phyloP scores from a whole-genome alignment of 306 rosid genomes.

The Prunus armeniaca region DNA sequence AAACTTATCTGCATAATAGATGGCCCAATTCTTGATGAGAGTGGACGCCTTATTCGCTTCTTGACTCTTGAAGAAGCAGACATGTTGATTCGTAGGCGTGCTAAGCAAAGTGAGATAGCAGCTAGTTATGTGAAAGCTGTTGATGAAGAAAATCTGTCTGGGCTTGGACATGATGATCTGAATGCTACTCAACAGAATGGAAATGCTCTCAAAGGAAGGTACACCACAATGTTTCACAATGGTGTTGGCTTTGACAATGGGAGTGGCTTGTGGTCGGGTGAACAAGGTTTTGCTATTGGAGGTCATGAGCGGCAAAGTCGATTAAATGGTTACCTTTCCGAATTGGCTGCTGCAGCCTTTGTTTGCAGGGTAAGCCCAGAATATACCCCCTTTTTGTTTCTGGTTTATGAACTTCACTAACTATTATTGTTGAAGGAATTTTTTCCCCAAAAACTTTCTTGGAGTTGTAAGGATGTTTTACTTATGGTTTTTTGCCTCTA shows the following conservation, averaged over 20 bases:
- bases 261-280: slow-evolving; percentile 70
- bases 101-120: slow-evolving; percentile 88
- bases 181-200: slow-evolving; percentile 51
- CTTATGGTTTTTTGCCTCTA: not conserved
- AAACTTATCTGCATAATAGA: slow-evolving; percentile 90
- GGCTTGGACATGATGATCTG: slow-evolving; percentile 29
- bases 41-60: slow-evolving; percentile 68
- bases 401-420: not conserved
- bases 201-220: slow-evolving; percentile 30
- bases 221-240: slow-evolving; percentile 60
- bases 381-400: slow-evolving; percentile 1
- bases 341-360: slow-evolving; percentile 97
- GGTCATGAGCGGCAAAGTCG: slow-evolving; percentile 88
- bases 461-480: not conserved
- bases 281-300: slow-evolving; percentile 92
- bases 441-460: not conserved
- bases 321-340: slow-evolving; percentile 83
- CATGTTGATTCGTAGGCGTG: slow-evolving; percentile 76
- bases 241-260: slow-evolving; percentile 91
- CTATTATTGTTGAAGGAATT: not conserved
- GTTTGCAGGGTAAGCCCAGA: slow-evolving; percentile 80
- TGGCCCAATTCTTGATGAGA: slow-evolving; percentile 90
- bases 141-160: slow-evolving; percentile 49
- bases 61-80: slow-evolving; percentile 95
- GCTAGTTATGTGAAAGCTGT: slow-evolving; percentile 93